These are phyloP conservation scores for Candida pseudofarinosa DNA, from an alignment of 805 yeast genomes.

Conservation along the genomic window DNA sequence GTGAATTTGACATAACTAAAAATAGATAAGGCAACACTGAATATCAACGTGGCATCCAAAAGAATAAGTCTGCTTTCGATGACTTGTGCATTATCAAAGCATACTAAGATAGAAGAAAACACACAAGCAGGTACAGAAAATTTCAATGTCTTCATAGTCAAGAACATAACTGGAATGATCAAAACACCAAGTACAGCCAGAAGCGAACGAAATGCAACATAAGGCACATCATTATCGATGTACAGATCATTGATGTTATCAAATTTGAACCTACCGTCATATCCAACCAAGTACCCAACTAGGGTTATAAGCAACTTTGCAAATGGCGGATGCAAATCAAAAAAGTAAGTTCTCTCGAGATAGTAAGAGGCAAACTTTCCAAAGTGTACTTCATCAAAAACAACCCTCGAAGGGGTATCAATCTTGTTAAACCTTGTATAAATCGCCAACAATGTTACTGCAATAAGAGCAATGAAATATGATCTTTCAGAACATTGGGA, in stretches of 20 bases:
- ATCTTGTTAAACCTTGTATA: conserved; percentile 58
- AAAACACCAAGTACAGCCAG: conserved; percentile 78
- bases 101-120: conserved; percentile 70
- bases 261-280: conserved; percentile 88
- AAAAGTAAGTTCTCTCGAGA: conserved; percentile 84
- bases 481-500: conserved; percentile 24
- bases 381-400: conserved; percentile 83
- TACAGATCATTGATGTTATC: conserved; percentile 85
- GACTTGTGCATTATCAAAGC: conserved; percentile 87
- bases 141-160: conserved; percentile 80
- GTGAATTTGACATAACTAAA: conserved; percentile 77
- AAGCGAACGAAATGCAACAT: conserved; percentile 73
- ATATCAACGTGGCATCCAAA: conserved; percentile 83
- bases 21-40: conserved; percentile 78
- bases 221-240: conserved; percentile 76
- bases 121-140: conserved; percentile 75
- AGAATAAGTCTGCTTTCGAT: conserved; percentile 87
- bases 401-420: conserved; percentile 68
- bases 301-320: conserved; percentile 90
- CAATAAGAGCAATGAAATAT: conserved; percentile 31
- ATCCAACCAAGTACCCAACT: conserved; percentile 85
- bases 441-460: conserved; percentile 41
- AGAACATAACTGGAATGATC: conserved; percentile 79
- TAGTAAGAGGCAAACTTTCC: conserved; percentile 86
- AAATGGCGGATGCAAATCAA: conserved; percentile 97